Base-by-base conservation (phyloP, 163 green algal species). In the Prototheca cutis region DNA sequence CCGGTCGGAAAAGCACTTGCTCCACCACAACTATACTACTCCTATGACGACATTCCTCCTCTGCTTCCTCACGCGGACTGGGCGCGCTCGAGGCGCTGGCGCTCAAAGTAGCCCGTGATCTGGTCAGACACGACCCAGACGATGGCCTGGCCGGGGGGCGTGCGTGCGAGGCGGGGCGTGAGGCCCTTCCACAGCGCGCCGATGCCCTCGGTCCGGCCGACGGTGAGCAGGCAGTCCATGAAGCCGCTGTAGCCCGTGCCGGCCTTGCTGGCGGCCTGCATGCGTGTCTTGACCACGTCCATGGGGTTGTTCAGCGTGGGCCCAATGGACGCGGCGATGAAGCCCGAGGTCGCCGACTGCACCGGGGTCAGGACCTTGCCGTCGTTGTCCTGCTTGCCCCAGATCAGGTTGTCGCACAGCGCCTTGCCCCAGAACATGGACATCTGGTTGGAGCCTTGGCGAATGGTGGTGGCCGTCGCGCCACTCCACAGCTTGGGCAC, bases 371-470 rank as follows among this genome's bases (percentile, higher is more conserved):
- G 80, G 59, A 79, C 68, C 67, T 81, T 81, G 40, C 87, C 85
- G 53, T 97, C 90, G 7, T 47, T 62, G 54, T 63, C 62, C 24
- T 63, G 75, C 78, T 96, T 96, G 59, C 71, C 75, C 80, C 85
- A 97, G 48, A 93, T 66, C 31, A 85, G 23, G 39, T 60, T 32
- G 76, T 95, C 87, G 48, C 85, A 71, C 52, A 90, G 77, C 56
- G 86, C 75, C 76, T 96, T 96, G 55, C 85, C 85, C 80, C 81
- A 94, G 73, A 96, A 96, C 27, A 96, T 68, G 65, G 81, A 90
- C 84, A 94, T 94, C 74, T 94, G 88, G 79, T 95, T 95, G 68
- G 80, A 91, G 67, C 88, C 86, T 59, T 95, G 94, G 55, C 88
- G 81, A 62, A 93, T 68, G 31, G 93, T 73, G 34, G 88, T 95